Evolutionary conservation across 441 rosid species (phyloP).

Genomic region (Hura crepitans): DNA sequence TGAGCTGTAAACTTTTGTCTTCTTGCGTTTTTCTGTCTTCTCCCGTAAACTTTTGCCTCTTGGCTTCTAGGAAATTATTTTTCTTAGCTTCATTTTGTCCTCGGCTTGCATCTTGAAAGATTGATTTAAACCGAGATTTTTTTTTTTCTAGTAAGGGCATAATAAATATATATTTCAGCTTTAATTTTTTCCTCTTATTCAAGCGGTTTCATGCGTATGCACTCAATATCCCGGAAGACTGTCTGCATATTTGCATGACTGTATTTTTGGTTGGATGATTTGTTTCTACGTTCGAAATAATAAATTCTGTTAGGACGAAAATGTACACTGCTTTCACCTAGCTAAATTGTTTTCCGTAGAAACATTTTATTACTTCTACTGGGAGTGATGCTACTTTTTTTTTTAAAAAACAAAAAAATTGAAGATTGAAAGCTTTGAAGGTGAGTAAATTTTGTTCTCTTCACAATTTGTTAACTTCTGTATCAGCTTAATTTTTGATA

Average conservation of each 20-base stretch:
- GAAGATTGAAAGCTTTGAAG: neutral
- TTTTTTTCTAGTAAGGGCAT: neutral
- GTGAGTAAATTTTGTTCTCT: neutral
- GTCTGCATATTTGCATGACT: neutral
- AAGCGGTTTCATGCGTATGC: neutral
- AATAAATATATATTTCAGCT: no score
- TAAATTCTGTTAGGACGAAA: neutral
- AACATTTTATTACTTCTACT: no score
- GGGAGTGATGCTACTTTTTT: no score
- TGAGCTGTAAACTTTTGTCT: slow-evolving; percentile 25
- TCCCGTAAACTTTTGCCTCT: neutral
- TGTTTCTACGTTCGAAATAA: neutral
- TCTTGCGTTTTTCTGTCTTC: neutral
- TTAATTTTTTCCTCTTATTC: neutral
- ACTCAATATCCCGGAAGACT: no score
- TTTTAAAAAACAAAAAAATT: no score
- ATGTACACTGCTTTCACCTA: neutral
- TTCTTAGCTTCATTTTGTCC: neutral
- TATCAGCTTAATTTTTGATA: neutral
- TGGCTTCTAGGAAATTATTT: neutral
- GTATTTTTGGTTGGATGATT: neutral
- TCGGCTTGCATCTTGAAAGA: neutral
- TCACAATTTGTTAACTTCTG: no score
- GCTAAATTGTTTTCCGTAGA: neutral
- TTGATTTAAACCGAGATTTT: neutral